Conservation (phyloP, 2,329 filamentous ascomycete species). For the Neofusicoccum umdonicola region DNA sequence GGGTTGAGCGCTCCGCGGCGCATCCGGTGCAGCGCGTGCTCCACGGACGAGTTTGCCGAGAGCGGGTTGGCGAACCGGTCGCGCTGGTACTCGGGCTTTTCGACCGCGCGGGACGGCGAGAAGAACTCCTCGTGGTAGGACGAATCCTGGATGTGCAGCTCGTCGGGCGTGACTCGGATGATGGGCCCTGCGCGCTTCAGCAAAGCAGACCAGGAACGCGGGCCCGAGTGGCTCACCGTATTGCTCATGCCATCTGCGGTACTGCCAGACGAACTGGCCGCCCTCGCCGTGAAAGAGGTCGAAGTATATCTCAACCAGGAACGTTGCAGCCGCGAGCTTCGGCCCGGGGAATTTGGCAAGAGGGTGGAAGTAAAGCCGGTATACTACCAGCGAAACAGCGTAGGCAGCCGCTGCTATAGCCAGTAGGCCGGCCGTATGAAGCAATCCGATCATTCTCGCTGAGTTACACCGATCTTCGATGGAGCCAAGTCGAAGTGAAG, state of each 20-base stretch:
- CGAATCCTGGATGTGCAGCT: slow-evolving; percentile 19
- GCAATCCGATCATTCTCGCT: too few species aligned
- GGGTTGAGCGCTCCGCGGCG: slow-evolving; percentile 24
- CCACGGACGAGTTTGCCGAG: not conserved
- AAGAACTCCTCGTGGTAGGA: not conserved
- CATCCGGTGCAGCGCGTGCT: slow-evolving; percentile 18
- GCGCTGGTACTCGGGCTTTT: not conserved
- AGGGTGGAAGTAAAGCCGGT: slow-evolving; percentile 32
- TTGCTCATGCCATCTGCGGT: slow-evolving; percentile 17
- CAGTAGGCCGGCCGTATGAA: too few species aligned
- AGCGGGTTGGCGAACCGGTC: slow-evolving; percentile 17
- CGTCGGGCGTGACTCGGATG: slow-evolving; percentile 18
- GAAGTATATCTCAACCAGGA: slow-evolving; percentile 25
- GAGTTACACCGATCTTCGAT: too few species aligned
- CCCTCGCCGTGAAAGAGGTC: slow-evolving; percentile 19
- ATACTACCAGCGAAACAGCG: slow-evolving; percentile 15
- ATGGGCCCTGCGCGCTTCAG: slow-evolving; percentile 3
- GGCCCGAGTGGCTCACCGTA: slow-evolving; percentile 8
- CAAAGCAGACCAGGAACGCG: not conserved
- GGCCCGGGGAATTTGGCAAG: slow-evolving; percentile 33
- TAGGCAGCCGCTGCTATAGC: not conserved
- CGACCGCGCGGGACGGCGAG: slow-evolving; percentile 19
- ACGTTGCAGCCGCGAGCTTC: slow-evolving; percentile 23
- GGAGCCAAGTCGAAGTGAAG: too few species aligned
- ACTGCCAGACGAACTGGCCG: slow-evolving; percentile 17